Conservation (phyloP, 768 basidiomycete genomes). For the Ramaria sp. region DNA sequence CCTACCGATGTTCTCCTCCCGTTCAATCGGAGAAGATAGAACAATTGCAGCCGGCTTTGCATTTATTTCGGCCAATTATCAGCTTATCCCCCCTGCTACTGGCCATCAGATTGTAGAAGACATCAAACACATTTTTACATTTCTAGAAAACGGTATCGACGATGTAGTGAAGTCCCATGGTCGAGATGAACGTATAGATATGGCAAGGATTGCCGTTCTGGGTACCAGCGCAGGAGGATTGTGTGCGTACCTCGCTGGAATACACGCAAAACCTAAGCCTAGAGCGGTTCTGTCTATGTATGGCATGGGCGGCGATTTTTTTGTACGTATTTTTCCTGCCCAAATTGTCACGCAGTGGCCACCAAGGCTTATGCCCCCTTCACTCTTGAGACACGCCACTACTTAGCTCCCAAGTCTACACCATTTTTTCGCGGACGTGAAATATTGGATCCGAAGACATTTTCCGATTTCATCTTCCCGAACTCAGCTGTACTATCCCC, state of each 20-base stretch:
- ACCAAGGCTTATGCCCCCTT: neutral
- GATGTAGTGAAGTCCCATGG: slow-evolving; percentile 9
- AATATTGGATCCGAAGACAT: slow-evolving; percentile 38
- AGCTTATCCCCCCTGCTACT: slow-evolving; percentile 38
- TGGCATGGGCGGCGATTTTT: slow-evolving; percentile 51
- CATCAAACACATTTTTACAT: slow-evolving; percentile 43
- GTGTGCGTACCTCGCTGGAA: slow-evolving; percentile 52
- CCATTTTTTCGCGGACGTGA: slow-evolving; percentile 48
- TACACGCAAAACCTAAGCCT: slow-evolving; percentile 42
- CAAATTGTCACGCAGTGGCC: neutral
- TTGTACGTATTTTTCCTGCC: slow-evolving; percentile 15
- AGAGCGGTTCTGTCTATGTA: slow-evolving; percentile 48
- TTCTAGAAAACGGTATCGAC: slow-evolving; percentile 23
- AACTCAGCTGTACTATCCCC: slow-evolving; percentile 17
- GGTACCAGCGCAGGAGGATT: slow-evolving; percentile 54
- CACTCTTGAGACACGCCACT: slow-evolving; percentile 37
- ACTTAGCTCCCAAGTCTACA: slow-evolving; percentile 34
- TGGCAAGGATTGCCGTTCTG: slow-evolving; percentile 35
- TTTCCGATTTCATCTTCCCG: slow-evolving; percentile 38
- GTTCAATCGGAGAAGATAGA: slow-evolving; percentile 29
- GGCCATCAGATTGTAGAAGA: slow-evolving; percentile 50
- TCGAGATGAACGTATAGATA: slow-evolving; percentile 28
- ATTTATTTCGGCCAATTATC: slow-evolving; percentile 57
- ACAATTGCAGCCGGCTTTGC: slow-evolving; percentile 35
- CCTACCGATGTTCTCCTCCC: neutral